A percentile compares a stretch with the other conserved stretches of the same genome.
phyloP scores from a whole-genome alignment of 2,329 filamentous ascomycete genomes.

The Sclerotinia sclerotiorum region DNA sequence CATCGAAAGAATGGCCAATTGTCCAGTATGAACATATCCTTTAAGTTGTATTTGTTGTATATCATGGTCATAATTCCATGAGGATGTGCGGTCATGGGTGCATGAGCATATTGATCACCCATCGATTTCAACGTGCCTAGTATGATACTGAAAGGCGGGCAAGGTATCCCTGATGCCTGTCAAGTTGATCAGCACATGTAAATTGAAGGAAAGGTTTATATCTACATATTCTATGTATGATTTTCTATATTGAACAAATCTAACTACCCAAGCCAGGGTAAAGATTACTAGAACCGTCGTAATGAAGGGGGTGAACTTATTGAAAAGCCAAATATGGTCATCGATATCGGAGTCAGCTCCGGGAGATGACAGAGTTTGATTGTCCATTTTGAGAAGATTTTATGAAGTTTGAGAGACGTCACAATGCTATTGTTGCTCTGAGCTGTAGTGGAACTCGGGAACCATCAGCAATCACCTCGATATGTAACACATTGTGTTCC shows the following conservation, averaged over 20 bases:
- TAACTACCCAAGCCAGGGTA: background rate
- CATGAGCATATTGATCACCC: conserved; percentile 15
- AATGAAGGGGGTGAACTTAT: background rate
- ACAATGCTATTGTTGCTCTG: too few relatives aligned
- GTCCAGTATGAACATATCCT: conserved; percentile 18
- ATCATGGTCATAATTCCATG: conserved; percentile 24
- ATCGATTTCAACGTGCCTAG: conserved; percentile 14
- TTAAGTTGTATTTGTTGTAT: conserved; percentile 14
- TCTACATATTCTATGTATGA: conserved; percentile 14
- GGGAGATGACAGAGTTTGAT: background rate
- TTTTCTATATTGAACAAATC: conserved; percentile 13
- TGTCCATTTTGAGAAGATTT: background rate
- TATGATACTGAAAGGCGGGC: conserved; percentile 18
- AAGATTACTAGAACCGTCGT: background rate
- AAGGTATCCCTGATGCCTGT: conserved; percentile 13
- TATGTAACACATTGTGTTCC: background rate
- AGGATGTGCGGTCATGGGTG: conserved; percentile 16
- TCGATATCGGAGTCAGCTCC: too few relatives aligned
- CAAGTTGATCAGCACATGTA: background rate
- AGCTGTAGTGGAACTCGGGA: background rate
- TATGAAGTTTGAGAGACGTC: background rate
- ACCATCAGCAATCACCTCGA: too few relatives aligned
- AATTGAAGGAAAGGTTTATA: background rate
- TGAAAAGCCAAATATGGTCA: background rate
- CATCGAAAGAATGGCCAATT: conserved; percentile 22